Conservation (phyloP, 2,329 filamentous ascomycete genomes). For the Tolypocladium pustulatum region DNA sequence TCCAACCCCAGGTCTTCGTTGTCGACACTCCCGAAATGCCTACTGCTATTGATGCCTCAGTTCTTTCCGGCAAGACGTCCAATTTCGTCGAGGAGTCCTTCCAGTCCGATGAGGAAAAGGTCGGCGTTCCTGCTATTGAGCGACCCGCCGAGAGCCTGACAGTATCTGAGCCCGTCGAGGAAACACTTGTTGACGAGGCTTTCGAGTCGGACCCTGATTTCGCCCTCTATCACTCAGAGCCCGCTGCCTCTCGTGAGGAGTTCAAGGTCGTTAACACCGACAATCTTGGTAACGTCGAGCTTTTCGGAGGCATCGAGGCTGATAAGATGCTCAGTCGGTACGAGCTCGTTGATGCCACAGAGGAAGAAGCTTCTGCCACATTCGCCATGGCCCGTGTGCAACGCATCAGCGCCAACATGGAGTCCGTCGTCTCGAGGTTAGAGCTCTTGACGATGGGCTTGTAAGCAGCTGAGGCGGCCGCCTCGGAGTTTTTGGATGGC, state of each 20-base stretch:
- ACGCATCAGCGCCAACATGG: constrained; percentile 31
- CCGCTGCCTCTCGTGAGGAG: constrained; percentile 12
- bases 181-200: constrained; percentile 34
- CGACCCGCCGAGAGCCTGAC: constrained; percentile 27
- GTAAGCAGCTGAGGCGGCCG: constrained; percentile 8
- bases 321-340: constrained; percentile 55
- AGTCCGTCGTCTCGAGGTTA: constrained; percentile 24
- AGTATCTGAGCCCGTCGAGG: constrained; percentile 15
- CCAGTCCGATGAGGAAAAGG: constrained; percentile 40
- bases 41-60: constrained; percentile 43
- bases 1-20: constrained; percentile 63
- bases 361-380: constrained; percentile 33
- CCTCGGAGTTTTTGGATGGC: neutral
- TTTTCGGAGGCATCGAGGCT: constrained; percentile 44
- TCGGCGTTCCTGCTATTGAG: constrained; percentile 44
- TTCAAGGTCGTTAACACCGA: constrained; percentile 32
- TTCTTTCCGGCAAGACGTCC: constrained; percentile 62
- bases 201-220: constrained; percentile 55
- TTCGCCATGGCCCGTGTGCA: constrained; percentile 39
- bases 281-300: constrained; percentile 25
- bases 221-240: constrained; percentile 44
- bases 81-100: constrained; percentile 39
- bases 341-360: constrained; percentile 51
- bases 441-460: constrained; percentile 25
- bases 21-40: constrained; percentile 63